phyloP scores from a whole-genome alignment of 345 rosid species.

The Balakata baccata region DNA sequence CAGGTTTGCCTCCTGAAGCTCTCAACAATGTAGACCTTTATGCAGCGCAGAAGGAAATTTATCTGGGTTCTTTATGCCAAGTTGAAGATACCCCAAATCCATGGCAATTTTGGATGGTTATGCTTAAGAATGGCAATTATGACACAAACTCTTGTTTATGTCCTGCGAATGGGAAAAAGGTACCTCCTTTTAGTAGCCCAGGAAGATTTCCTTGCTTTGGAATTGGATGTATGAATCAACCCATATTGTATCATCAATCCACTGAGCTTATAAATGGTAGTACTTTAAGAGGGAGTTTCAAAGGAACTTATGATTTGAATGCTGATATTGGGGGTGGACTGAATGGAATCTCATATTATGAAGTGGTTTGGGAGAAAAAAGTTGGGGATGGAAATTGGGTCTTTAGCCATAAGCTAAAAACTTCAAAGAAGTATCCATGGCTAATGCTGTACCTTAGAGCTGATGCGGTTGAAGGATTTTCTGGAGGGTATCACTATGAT shows the following conservation, averaged over 20 bases:
- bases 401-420: constrained; percentile 31
- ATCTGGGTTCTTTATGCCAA: constrained; percentile 28
- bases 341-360: constrained; percentile 23
- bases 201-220: constrained; percentile 36
- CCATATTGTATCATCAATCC: constrained; percentile 21
- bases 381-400: constrained; percentile 24
- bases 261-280: constrained; percentile 23
- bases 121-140: constrained; percentile 36
- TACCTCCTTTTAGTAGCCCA: constrained; percentile 14
- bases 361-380: constrained; percentile 30
- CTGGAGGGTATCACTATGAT: constrained; percentile 37
- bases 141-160: constrained; percentile 27
- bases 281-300: constrained; percentile 26
- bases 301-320: constrained; percentile 28
- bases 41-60: constrained; percentile 26
- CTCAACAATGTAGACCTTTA: constrained; percentile 24
- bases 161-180: constrained; percentile 30
- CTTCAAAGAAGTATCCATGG: constrained; percentile 39
- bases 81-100: constrained; percentile 22
- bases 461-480: constrained; percentile 31
- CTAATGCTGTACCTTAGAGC: constrained; percentile 37
- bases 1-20: constrained; percentile 19
- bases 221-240: constrained; percentile 33
- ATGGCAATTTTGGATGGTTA: constrained; percentile 40
- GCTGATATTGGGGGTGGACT: constrained; percentile 13